A percentile compares a stretch with the other conserved stretches of the same genome.
Conservation (phyloP, 2,329 filamentous ascomycete species). For the Epichloe scottii region DNA sequence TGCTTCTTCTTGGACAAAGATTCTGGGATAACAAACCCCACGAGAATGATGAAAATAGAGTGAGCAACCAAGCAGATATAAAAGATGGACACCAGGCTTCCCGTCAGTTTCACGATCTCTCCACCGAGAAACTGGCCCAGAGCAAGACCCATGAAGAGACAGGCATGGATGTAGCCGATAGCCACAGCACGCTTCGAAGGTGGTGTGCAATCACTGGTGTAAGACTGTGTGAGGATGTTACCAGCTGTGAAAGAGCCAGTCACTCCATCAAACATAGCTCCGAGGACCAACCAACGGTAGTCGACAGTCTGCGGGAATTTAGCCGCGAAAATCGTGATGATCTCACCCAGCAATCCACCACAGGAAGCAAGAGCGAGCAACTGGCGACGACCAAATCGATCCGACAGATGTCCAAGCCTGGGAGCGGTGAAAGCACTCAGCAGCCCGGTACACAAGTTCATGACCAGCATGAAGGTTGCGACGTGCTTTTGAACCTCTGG, state of each 20-base stretch:
- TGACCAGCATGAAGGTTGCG: constrained; percentile 65
- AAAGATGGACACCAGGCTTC: constrained; percentile 68
- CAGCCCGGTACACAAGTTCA: constrained; percentile 61
- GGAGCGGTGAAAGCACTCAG: constrained; percentile 74
- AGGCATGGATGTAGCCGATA: constrained; percentile 84
- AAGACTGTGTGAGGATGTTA: constrained; percentile 66
- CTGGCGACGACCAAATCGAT: constrained; percentile 68
- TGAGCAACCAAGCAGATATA: constrained; percentile 68
- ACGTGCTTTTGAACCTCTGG: constrained; percentile 67
- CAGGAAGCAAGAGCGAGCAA: constrained; percentile 61
- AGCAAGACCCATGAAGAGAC: constrained; percentile 79
- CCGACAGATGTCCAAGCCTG: constrained; percentile 72
- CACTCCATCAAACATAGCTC: constrained; percentile 67
- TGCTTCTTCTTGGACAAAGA: constrained; percentile 68
- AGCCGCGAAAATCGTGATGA: constrained; percentile 66
- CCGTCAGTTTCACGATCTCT: constrained; percentile 64
- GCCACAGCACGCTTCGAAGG: constrained; percentile 68
- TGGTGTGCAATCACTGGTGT: constrained; percentile 77
- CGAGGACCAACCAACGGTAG: constrained; percentile 69
- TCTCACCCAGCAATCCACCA: constrained; percentile 63
- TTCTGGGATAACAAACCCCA: constrained; percentile 66
- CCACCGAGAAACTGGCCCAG: constrained; percentile 73
- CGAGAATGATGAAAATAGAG: constrained; percentile 57
- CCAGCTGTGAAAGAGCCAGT: constrained; percentile 81
- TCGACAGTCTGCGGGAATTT: constrained; percentile 59